phyloP scores from a whole-genome alignment of 2,329 filamentous ascomycete species.

The Tolypocladium album region DNA sequence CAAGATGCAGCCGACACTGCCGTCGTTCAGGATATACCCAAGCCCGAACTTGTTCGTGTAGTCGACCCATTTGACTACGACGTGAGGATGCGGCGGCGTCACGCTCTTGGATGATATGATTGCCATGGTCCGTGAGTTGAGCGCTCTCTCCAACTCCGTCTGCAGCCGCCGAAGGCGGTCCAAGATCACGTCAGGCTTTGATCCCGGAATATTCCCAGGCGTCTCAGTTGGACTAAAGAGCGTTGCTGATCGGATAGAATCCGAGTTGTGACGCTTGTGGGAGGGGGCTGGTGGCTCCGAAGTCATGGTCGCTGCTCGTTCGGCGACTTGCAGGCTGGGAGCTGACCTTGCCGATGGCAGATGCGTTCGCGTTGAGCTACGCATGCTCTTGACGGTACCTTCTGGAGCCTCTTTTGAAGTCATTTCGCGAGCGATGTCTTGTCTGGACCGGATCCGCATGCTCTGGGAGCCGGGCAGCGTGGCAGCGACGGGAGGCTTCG shows the following conservation, averaged over 20 bases:
- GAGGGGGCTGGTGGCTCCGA: conserved; percentile 9
- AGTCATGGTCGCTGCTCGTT: conserved; percentile 17
- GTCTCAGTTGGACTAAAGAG: conserved; percentile 47
- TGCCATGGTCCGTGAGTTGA: conserved; percentile 54
- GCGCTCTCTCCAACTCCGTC: conserved; percentile 48
- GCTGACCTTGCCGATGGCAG: conserved; percentile 16
- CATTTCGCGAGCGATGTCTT: conserved; percentile 14
- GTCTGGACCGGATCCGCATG: conserved; percentile 15
- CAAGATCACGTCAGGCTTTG: conserved; percentile 47
- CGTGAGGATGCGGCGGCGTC: conserved; percentile 46
- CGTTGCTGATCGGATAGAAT: conserved; percentile 28
- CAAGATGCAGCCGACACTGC: conserved; percentile 64
- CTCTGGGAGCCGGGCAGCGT: conserved; percentile 17
- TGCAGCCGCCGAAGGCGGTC: conserved; percentile 46
- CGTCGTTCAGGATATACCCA: conserved; percentile 74
- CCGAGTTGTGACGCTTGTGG: conserved; percentile 16
- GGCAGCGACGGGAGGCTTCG: conserved; percentile 14
- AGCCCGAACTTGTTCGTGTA: conserved; percentile 82
- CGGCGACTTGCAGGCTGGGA: conserved; percentile 15
- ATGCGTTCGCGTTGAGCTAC: conserved; percentile 14
- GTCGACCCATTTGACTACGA: conserved; percentile 75
- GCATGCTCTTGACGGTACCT: conserved; percentile 13
- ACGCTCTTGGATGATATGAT: conserved; percentile 44
- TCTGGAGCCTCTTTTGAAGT: conserved; percentile 12
- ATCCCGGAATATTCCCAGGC: conserved; percentile 37